Percentiles rank a stretch among this genome's conserved stretches.
Conservation (phyloP, 2,329 filamentous ascomycete genomes). For the Aureobasidium sp. region DNA sequence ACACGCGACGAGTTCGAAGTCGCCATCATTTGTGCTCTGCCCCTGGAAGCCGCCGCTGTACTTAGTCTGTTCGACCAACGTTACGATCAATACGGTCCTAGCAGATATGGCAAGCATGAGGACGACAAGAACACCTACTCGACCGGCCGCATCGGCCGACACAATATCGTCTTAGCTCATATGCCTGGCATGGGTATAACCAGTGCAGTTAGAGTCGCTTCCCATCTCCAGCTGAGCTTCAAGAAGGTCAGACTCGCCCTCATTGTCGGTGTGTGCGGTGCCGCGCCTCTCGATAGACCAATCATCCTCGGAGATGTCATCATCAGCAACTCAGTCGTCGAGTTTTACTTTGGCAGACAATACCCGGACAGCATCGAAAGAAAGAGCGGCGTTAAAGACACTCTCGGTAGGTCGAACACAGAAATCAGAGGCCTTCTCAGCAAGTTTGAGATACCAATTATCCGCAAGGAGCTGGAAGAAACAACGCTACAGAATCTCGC, state of each 20-base stretch:
- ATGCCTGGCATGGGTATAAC: conserved; percentile 18
- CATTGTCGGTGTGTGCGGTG: conserved; percentile 23
- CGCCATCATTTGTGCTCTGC: conserved; percentile 21
- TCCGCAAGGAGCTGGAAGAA: background rate
- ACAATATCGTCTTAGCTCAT: conserved; percentile 20
- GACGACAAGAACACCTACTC: conserved; percentile 22
- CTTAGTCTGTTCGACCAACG: conserved; percentile 16
- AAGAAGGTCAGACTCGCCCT: conserved; percentile 18
- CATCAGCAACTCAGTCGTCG: conserved; percentile 24
- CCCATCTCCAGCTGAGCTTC: conserved; percentile 19
- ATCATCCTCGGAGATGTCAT: conserved; percentile 29
- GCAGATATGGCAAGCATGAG: conserved; percentile 14
- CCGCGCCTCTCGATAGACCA: background rate
- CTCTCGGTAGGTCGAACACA: conserved; percentile 18
- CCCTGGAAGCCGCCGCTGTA: conserved; percentile 19
- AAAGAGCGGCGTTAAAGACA: conserved; percentile 20
- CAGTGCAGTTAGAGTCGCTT: conserved; percentile 16
- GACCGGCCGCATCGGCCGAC: conserved; percentile 18
- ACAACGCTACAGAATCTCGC: background rate
- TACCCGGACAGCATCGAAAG: conserved; percentile 22
- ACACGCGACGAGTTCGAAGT: conserved; percentile 17
- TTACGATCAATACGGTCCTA: background rate
- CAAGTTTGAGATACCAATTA: conserved; percentile 17
- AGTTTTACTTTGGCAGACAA: conserved; percentile 27
- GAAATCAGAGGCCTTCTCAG: conserved; percentile 22